A percentile compares a stretch with the other conserved stretches of the same genome.
These are phyloP conservation scores for Chlorophyllum brunneum DNA, from an alignment of 768 basidiomycete genomes.

Conservation along the genomic window DNA sequence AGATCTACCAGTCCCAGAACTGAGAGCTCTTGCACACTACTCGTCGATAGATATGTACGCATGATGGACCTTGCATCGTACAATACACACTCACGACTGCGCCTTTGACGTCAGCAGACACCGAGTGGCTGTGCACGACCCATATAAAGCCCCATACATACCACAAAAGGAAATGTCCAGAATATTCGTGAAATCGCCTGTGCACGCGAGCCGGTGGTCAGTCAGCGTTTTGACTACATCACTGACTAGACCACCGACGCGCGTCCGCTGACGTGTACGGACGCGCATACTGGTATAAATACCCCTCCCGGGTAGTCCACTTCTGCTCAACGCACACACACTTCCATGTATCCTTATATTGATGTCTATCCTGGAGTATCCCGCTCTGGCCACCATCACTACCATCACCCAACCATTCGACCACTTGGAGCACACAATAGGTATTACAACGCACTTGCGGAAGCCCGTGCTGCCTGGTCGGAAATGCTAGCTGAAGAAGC, in stretches of 20 bases:
- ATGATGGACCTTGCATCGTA: not conserved
- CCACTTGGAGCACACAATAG: conserved; percentile 25
- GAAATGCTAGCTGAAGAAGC: conserved; percentile 33
- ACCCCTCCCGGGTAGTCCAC: not conserved
- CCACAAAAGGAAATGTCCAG: conserved; percentile 11
- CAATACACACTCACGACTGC: not conserved
- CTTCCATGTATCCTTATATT: no score
- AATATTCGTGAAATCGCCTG: not conserved
- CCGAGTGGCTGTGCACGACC: not conserved
- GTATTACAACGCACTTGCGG: conserved; percentile 34
- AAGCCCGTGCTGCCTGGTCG: conserved; percentile 32
- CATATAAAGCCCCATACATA: not conserved
- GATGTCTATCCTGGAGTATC: no score
- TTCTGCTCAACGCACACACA: not conserved
- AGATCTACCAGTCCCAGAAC: conserved; percentile 54
- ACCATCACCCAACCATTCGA: not conserved
- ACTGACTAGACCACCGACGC: conserved; percentile 8
- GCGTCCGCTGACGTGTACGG: conserved; percentile 10
- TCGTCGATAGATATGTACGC: not conserved
- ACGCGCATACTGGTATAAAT: not conserved
- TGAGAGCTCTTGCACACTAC: no score
- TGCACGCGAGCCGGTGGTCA: not conserved
- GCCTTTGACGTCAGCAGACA: not conserved
- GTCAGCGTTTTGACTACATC: not conserved
- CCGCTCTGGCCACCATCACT: not conserved